These are phyloP conservation scores for Tolypocladium endophyticum DNA, from an alignment of 2,329 filamentous ascomycete species.

Conservation along the genomic window DNA sequence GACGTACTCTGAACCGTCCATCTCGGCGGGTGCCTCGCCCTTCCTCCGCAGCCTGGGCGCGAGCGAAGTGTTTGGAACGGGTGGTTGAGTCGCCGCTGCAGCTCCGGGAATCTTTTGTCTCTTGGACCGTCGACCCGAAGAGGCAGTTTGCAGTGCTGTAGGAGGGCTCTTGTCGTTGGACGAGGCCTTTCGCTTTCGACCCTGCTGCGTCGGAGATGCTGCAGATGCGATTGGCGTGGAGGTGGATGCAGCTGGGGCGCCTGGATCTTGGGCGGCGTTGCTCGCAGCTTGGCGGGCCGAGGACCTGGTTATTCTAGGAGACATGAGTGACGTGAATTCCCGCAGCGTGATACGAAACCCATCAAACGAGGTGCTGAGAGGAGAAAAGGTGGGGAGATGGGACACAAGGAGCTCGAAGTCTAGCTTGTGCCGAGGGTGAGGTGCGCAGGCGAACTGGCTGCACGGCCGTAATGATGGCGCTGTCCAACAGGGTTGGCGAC, in stretches of 20 bases:
- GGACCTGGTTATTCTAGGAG: conserved; percentile 91
- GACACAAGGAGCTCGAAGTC: conserved; percentile 2
- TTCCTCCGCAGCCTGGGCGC: conserved; percentile 42
- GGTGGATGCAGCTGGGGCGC: conserved; percentile 24
- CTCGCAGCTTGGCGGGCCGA: conserved; percentile 80
- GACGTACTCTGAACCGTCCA: conserved; percentile 63
- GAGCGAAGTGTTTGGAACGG: conserved; percentile 15
- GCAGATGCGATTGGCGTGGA: conserved; percentile 18
- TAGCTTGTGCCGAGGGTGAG: neutral
- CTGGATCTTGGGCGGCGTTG: conserved; percentile 37
- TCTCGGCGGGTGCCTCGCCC: conserved; percentile 50
- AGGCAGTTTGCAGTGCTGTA: conserved; percentile 12
- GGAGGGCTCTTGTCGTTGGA: conserved; percentile 39
- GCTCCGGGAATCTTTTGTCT: conserved; percentile 55
- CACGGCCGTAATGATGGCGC: neutral
- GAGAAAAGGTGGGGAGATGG: conserved; percentile 2
- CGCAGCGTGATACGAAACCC: conserved; percentile 13
- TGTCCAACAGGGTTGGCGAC: conserved; percentile 2
- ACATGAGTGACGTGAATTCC: conserved; percentile 60
- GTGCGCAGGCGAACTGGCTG: neutral
- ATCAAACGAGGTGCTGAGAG: conserved; percentile 13
- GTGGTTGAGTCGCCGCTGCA: conserved; percentile 22
- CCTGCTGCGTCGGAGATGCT: conserved; percentile 26
- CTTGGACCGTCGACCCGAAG: conserved; percentile 53
- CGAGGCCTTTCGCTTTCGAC: conserved; percentile 69